Percentiles rank a stretch among this genome's conserved stretches.
phyloP scores from a whole-genome alignment of 2,329 filamentous ascomycete genomes.

The Capronia coronata region DNA sequence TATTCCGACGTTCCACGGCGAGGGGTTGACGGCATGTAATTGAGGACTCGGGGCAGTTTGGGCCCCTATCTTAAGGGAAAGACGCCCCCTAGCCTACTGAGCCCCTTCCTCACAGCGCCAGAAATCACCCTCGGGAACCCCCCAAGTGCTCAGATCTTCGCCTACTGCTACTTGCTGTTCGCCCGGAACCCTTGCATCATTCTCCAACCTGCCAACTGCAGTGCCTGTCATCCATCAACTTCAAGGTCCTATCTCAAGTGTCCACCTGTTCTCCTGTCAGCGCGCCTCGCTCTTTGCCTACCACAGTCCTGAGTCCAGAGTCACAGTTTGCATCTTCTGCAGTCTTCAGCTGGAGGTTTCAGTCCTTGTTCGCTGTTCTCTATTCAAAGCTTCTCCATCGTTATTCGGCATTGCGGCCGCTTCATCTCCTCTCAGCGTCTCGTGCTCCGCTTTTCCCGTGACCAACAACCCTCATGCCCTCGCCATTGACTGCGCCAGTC shows the following conservation, averaged over 20 bases:
- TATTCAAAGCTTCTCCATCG: conserved; percentile 1
- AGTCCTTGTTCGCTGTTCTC: not conserved
- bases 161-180: no score
- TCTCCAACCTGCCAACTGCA: no score
- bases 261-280: not conserved
- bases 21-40: no score
- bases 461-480: conserved; percentile 8
- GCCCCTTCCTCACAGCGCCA: no score
- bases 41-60: no score
- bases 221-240: not conserved
- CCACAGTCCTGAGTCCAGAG: no score
- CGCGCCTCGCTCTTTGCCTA: not conserved
- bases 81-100: no score
- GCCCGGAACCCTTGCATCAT: not conserved
- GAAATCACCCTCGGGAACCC: no score
- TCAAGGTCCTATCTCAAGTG: not conserved
- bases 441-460: conserved; percentile 16
- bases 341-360: not conserved
- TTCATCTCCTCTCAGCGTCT: not conserved
- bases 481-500: conserved; percentile 16
- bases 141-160: not conserved
- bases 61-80: no score
- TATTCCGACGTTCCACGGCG: no score
- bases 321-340: not conserved
- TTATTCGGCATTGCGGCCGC: conserved; percentile 4